phyloP scores from a whole-genome alignment of 2,329 filamentous ascomycete genomes.

The Alternaria postmessia region DNA sequence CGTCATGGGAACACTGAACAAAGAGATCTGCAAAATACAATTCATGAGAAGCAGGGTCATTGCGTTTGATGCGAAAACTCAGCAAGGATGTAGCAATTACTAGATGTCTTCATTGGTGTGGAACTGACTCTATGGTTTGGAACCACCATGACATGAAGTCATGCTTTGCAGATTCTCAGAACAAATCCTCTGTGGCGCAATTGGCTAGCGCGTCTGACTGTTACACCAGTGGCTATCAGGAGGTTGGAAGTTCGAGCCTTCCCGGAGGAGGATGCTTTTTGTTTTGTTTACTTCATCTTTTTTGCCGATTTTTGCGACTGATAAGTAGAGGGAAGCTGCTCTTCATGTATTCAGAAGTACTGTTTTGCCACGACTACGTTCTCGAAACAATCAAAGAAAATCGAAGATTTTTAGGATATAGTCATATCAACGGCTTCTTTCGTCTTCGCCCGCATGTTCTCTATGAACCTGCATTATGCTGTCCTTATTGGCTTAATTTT shows the following conservation, averaged over 20 bases:
- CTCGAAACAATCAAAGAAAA: too few species aligned
- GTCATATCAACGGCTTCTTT: background rate
- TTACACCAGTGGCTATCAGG: constrained; percentile 49
- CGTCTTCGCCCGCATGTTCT: background rate
- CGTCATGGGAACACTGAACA: background rate
- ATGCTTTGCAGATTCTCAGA: background rate
- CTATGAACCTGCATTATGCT: background rate
- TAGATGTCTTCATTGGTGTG: background rate
- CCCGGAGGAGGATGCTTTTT: constrained; percentile 29
- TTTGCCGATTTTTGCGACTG: too few species aligned
- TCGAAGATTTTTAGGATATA: background rate
- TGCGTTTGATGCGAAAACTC: accelerated
- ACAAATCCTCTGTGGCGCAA: constrained; percentile 52
- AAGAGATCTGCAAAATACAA: background rate
- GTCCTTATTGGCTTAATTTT: background rate
- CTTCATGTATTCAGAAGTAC: too few species aligned
- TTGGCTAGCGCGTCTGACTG: constrained; percentile 69
- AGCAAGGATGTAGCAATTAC: background rate
- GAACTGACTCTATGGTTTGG: background rate
- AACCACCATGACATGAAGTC: background rate
- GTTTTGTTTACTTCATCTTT: too few species aligned
- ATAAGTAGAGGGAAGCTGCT: too few species aligned
- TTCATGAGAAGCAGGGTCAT: background rate
- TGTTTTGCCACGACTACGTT: too few species aligned
- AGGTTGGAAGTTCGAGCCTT: constrained; percentile 41